Percentiles rank a stretch among this genome's conserved stretches.
Conservation (phyloP, 2,329 filamentous ascomycete genomes). For the Cladosporium sp. region DNA sequence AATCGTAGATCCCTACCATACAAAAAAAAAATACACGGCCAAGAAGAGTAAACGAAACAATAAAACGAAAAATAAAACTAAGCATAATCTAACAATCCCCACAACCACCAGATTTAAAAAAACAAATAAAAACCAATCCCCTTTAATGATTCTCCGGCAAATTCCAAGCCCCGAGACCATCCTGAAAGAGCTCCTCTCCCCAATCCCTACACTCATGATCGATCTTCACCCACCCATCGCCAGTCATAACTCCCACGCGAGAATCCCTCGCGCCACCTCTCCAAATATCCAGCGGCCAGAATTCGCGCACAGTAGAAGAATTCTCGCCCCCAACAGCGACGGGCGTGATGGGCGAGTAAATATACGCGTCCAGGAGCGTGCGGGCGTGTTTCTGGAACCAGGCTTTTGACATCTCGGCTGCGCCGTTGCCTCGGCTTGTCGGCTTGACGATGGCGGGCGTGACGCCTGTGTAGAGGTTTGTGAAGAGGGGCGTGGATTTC, state of each 20-base stretch:
- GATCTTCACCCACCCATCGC: conserved; percentile 7
- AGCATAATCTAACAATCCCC: no score
- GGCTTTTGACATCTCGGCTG: conserved; percentile 1
- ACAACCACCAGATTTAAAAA: no score
- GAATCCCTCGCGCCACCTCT: conserved; percentile 43
- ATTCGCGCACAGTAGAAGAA: conserved; percentile 32
- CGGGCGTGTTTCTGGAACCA: conserved; percentile 15
- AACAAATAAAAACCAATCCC: no score
- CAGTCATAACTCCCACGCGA: conserved; percentile 2
- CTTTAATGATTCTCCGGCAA: conserved; percentile 19
- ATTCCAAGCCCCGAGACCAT: conserved; percentile 31
- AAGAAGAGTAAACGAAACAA: no score
- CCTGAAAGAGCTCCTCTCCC: conserved; percentile 4
- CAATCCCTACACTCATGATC: conserved; percentile 2
- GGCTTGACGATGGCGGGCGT: conserved; percentile 15
- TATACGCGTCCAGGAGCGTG: conserved; percentile 14
- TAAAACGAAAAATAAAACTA: no score
- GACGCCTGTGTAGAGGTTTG: conserved; percentile 16
- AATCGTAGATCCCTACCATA: no score
- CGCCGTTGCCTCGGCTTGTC: conserved; percentile 6
- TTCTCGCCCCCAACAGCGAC: conserved; percentile 36
- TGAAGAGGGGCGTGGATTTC: conserved; percentile 15
- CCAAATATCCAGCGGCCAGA: conserved; percentile 41
- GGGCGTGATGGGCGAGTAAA: conserved; percentile 18
- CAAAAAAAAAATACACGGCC: no score